Evolutionary conservation across 2,329 filamentous ascomycete species (phyloP).

Genomic region (Ceratocystis cubensis): DNA sequence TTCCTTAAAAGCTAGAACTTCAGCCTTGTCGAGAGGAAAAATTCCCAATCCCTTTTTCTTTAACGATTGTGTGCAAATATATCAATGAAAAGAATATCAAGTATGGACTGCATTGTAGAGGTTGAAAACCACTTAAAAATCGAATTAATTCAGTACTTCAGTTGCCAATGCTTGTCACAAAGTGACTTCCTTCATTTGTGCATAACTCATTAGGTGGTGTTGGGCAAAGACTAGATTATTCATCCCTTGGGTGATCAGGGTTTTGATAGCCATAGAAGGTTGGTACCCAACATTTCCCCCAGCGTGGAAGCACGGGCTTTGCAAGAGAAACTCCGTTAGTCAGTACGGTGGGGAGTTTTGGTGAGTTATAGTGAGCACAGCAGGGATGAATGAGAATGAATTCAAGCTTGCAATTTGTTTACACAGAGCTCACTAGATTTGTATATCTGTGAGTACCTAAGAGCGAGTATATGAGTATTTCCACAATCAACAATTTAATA

Average conservation of each 20-base stretch:
- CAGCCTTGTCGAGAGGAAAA: too few relatives aligned
- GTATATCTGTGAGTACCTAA: too few relatives aligned
- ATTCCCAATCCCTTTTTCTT: too few relatives aligned
- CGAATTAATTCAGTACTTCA: not conserved
- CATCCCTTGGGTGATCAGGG: slow-evolving; percentile 2
- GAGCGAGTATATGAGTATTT: too few relatives aligned
- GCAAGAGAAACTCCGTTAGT: not conserved
- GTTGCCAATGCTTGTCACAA: not conserved
- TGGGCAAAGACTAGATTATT: not conserved
- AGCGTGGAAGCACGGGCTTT: slow-evolving; percentile 4
- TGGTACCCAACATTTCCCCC: slow-evolving; percentile 18
- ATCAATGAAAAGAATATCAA: too few relatives aligned
- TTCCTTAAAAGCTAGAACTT: too few relatives aligned
- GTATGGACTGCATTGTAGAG: not conserved
- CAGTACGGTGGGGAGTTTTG: not conserved
- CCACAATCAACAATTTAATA: too few relatives aligned
- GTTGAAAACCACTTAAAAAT: not conserved
- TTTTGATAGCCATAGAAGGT: not conserved
- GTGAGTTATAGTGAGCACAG: slow-evolving; percentile 1
- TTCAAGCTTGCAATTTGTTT: too few relatives aligned
- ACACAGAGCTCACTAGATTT: too few relatives aligned
- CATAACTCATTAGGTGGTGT: not conserved
- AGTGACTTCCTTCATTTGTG: not conserved
- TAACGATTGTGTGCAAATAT: too few relatives aligned
- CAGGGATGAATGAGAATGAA: not conserved